These are phyloP conservation scores for Mrakia gelida DNA, from an alignment of 768 basidiomycete species.

Conservation along the genomic window DNA sequence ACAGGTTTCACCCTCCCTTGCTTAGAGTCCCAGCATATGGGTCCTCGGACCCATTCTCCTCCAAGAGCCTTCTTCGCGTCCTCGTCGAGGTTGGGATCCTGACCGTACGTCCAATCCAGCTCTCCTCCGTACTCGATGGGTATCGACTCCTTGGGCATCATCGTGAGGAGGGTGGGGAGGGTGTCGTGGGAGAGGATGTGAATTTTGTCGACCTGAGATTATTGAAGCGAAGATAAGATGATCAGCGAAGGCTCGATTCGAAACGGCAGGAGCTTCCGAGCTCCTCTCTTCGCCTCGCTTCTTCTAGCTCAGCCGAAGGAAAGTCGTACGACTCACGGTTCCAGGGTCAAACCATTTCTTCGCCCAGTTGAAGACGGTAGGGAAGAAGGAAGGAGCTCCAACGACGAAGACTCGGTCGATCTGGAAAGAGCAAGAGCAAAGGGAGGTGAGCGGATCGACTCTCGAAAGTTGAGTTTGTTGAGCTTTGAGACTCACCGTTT, in stretches of 20 bases:
- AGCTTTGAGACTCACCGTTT: conserved; percentile 23
- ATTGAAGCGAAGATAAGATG: not conserved
- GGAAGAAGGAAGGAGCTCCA: conserved; percentile 33
- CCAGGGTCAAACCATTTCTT: conserved; percentile 32
- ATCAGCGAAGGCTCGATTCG: not conserved
- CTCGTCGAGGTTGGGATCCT: conserved; percentile 22
- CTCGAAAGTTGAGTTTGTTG: not conserved
- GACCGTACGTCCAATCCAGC: conserved; percentile 32
- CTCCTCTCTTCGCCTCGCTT: not conserved
- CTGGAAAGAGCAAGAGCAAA: not conserved
- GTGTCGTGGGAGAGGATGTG: conserved; percentile 27
- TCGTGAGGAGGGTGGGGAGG: conserved; percentile 13
- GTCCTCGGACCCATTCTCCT: conserved; percentile 15
- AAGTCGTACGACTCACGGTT: conserved; percentile 2
- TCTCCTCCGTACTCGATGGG: conserved; percentile 32
- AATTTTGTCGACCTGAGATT: conserved; percentile 29
- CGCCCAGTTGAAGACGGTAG: conserved; percentile 33
- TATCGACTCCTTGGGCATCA: conserved; percentile 28
- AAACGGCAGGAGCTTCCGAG: conserved; percentile 2
- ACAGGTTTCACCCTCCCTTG: conserved; percentile 16
- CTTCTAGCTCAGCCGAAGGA: not conserved
- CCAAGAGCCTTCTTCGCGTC: conserved; percentile 12
- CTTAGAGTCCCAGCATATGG: conserved; percentile 18
- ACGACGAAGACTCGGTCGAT: conserved; percentile 33
- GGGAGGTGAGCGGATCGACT: not conserved